phyloP scores from a whole-genome alignment of 129 eudicot species.

The Chrysanthemum seticuspe region DNA sequence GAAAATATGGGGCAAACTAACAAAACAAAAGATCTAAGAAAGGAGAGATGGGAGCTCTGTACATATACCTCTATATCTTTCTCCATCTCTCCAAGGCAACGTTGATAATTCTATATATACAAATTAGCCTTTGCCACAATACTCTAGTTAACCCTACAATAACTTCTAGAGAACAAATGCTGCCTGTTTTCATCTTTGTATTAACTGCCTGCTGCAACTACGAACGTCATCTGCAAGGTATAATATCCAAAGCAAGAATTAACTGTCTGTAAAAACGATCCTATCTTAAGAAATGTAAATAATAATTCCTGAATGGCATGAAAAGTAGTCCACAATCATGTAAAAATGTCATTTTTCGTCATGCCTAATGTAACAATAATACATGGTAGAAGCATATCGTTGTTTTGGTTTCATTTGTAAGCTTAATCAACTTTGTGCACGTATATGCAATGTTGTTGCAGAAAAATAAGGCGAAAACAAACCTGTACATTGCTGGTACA shows the following conservation, averaged over 20 bases:
- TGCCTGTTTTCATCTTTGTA: slow-evolving; percentile 29
- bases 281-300: background rate
- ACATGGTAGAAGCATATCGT: background rate
- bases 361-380: too few species aligned
- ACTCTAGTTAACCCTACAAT: slow-evolving; percentile 17
- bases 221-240: slow-evolving; percentile 48
- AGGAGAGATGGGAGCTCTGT: slow-evolving; percentile 46
- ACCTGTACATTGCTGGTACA: slow-evolving; percentile 68
- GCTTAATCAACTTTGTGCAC: background rate
- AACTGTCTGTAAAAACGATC: background rate
- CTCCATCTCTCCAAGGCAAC: slow-evolving; percentile 43
- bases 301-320: background rate
- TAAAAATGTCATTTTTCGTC: background rate
- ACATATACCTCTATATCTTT: slow-evolving; percentile 52
- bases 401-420: background rate
- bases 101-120: slow-evolving; percentile 45
- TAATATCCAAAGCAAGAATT: background rate
- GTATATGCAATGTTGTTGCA: slow-evolving; percentile 6
- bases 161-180: slow-evolving; percentile 17
- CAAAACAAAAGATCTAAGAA: slow-evolving; percentile 16
- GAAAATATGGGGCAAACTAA: slow-evolving; percentile 27
- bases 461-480: slow-evolving; percentile 17
- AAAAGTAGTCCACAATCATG: background rate
- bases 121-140: slow-evolving; percentile 36
- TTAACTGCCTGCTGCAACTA: slow-evolving; percentile 24